Evolutionary conservation across 2,329 filamentous ascomycete genomes (phyloP).

Genomic region (Curvularia sp.): DNA sequence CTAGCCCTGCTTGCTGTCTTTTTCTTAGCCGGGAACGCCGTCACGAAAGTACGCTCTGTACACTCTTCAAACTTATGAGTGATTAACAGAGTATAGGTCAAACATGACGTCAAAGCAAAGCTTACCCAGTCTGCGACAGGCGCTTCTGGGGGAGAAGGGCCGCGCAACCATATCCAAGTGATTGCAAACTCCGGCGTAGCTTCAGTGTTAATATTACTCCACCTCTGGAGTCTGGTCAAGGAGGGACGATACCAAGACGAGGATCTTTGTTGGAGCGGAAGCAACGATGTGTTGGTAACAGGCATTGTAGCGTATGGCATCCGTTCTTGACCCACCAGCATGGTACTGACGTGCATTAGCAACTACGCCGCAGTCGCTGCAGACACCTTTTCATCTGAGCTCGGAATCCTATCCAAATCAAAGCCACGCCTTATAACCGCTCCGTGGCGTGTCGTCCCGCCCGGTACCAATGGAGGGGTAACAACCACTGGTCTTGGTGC

Average conservation of each 20-base stretch:
- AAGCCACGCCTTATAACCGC: constrained; percentile 87
- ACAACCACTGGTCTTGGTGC: constrained; percentile 76
- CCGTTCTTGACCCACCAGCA: background rate
- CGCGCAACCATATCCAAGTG: constrained; percentile 86
- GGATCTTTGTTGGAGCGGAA: constrained; percentile 51
- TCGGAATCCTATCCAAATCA: constrained; percentile 83
- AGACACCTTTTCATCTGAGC: constrained; percentile 93
- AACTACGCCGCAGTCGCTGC: constrained; percentile 93
- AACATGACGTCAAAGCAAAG: constrained; percentile 82
- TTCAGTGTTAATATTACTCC: constrained; percentile 66
- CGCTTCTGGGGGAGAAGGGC: constrained; percentile 76
- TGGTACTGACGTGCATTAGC: constrained; percentile 56
- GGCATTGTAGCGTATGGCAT: constrained; percentile 56
- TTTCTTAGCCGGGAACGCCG: constrained; percentile 83
- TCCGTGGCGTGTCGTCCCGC: constrained; percentile 78
- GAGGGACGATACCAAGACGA: constrained; percentile 40
- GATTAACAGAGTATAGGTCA: constrained; percentile 65
- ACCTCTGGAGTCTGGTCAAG: constrained; percentile 56
- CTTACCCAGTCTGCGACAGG: constrained; percentile 82
- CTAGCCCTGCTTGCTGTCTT: constrained; percentile 84
- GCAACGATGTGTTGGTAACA: constrained; percentile 53
- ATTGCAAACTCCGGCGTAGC: constrained; percentile 86
- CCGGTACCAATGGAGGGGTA: constrained; percentile 93
- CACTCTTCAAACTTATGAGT: background rate
- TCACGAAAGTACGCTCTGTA: constrained; percentile 70